A percentile compares a stretch with the other conserved stretches of the same genome.
phyloP scores from a whole-genome alignment of 1,139 yeast species.

The Scheffersomyces illinoinensis region DNA sequence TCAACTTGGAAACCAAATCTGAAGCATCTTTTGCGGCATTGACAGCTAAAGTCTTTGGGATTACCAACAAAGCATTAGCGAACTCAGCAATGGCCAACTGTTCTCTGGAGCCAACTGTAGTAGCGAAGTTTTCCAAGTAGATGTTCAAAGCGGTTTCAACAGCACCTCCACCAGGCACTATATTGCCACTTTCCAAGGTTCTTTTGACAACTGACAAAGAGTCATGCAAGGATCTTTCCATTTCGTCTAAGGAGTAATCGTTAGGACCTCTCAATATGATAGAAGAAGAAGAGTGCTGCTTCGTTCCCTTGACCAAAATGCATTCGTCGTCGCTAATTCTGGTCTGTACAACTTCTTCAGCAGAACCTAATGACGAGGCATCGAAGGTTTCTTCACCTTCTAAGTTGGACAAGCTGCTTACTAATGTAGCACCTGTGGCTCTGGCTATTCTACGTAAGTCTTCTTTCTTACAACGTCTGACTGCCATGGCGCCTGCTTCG shows the following conservation, averaged over 20 bases:
- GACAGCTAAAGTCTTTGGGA: conserved; percentile 95
- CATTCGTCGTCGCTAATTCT: conserved; percentile 97
- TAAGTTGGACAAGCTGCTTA: conserved; percentile 84
- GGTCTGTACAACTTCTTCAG: conserved; percentile 91
- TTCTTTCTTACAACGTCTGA: conserved; percentile 95
- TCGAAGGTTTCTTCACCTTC: conserved; percentile 99
- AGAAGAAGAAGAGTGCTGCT: conserved; percentile 89
- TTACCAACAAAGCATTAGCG: conserved; percentile 83
- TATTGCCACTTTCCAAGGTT: conserved; percentile 89
- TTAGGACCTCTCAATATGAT: conserved; percentile 95
- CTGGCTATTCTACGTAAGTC: conserved; percentile 96
- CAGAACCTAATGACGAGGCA: conserved; percentile 78
- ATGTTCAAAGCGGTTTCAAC: conserved; percentile 96
- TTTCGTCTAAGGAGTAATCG: conserved; percentile 94
- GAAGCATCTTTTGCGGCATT: conserved; percentile 98
- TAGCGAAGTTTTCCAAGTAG: conserved; percentile 94
- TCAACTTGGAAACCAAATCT: conserved; percentile 89
- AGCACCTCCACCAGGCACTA: conserved; percentile 99
- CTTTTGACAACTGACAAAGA: conserved; percentile 94
- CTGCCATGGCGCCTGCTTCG: conserved; percentile 96
- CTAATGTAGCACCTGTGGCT: conserved; percentile 95
- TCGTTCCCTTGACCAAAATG: conserved; percentile 90
- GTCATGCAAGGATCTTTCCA: conserved; percentile 97
- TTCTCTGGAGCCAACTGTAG: conserved; percentile 96
- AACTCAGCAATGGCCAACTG: conserved; percentile 98